phyloP scores from a whole-genome alignment of 352 stramenopile genomes.

The Phytophthora pini region DNA sequence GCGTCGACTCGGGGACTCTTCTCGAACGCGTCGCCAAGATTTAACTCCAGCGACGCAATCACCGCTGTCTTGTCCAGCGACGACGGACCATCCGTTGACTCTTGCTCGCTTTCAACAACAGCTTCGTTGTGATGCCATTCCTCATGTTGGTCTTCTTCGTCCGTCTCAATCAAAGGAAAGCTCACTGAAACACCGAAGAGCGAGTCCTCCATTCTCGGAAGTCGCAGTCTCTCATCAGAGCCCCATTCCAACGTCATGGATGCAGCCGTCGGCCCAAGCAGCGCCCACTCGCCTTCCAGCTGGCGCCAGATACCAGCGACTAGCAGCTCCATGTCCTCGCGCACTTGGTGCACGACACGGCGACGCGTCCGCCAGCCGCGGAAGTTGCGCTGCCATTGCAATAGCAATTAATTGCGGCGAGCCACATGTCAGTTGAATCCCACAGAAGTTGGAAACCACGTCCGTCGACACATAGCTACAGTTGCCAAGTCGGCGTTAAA shows the following conservation, averaged over 20 bases:
- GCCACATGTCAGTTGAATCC: conserved; percentile 8
- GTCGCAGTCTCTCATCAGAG: conserved; percentile 29
- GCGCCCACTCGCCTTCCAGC: conserved; percentile 41
- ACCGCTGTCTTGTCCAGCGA: conserved; percentile 5
- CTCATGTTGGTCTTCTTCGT: conserved; percentile 10
- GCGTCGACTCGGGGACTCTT: background rate
- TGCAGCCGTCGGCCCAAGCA: conserved; percentile 23
- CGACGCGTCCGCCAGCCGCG: conserved; percentile 59
- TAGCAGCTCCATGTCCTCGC: conserved; percentile 49
- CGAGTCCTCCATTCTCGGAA: conserved; percentile 50
- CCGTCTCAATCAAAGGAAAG: conserved; percentile 28
- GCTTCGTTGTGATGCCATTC: background rate
- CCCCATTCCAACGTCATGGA: conserved; percentile 40
- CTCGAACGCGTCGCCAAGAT: conserved; percentile 1
- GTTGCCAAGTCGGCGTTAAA: conserved; percentile 16
- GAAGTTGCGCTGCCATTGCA: conserved; percentile 44
- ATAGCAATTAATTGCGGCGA: conserved; percentile 1
- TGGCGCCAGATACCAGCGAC: conserved; percentile 46
- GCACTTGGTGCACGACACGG: conserved; percentile 57
- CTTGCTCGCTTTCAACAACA: conserved; percentile 12
- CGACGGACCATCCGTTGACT: conserved; percentile 1
- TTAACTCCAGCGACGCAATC: conserved; percentile 15
- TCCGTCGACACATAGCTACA: conserved; percentile 8
- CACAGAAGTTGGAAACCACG: background rate
- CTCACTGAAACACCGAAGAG: conserved; percentile 44